Percentiles rank a stretch among this genome's conserved stretches.
Evolutionary conservation across 345 rosid genomes (phyloP).

Genomic region (Cardamine resedifolia): DNA sequence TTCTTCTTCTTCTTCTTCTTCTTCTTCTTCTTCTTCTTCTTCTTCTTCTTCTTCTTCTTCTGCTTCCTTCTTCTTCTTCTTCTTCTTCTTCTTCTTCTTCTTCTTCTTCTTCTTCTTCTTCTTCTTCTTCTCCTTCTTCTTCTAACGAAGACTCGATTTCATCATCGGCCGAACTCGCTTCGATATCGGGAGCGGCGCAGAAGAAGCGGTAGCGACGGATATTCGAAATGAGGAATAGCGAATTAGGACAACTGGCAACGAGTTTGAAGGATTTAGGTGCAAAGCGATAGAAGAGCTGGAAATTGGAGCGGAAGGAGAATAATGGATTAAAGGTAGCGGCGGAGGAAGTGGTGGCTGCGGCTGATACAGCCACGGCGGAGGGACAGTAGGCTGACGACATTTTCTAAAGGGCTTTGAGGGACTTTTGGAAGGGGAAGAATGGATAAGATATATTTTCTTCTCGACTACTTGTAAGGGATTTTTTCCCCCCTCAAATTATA

Average conservation of each 20-base stretch:
- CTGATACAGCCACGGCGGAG: conserved; percentile 31
- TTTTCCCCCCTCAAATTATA: not conserved
- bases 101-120: too few species aligned
- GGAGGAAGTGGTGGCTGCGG: conserved; percentile 24
- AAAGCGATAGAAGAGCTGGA: conserved; percentile 32
- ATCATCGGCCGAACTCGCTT: not conserved
- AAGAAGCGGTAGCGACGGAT: conserved; percentile 34
- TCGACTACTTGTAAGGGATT: not conserved
- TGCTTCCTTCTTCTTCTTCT: too few species aligned
- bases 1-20: too few species aligned
- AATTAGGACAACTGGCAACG: conserved; percentile 34
- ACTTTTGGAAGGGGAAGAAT: conserved; percentile 2
- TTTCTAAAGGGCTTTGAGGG: not conserved
- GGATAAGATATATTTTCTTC: conserved; percentile 20
- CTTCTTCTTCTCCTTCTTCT: conserved; percentile 28
- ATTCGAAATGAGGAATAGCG: conserved; percentile 33
- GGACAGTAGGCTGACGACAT: conserved; percentile 29
- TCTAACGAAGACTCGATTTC: conserved; percentile 20
- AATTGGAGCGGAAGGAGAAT: conserved; percentile 20
- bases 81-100: too few species aligned
- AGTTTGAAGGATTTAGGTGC: conserved; percentile 47
- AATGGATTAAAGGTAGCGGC: not conserved
- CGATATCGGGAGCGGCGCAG: conserved; percentile 41
- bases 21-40: too few species aligned
- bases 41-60: too few species aligned